Evolutionary conservation across 805 yeast species (phyloP).

Genomic region (Cyberlindnera samutprakarnensis): DNA sequence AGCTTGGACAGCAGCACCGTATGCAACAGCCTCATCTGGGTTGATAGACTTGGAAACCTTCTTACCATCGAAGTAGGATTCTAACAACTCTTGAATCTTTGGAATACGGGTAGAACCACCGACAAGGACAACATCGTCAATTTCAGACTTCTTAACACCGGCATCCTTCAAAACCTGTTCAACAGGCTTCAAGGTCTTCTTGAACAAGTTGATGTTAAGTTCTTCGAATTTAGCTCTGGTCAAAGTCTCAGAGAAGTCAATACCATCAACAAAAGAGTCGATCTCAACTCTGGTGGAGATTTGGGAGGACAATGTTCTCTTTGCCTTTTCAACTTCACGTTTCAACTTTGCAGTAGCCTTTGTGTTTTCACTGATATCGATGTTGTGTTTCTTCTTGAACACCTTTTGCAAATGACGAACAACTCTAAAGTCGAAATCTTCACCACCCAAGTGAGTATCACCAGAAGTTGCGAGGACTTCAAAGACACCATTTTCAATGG

Average conservation of each 20-base stretch:
- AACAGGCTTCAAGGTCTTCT: constrained; percentile 92
- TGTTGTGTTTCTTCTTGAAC: constrained; percentile 87
- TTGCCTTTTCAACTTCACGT: constrained; percentile 98
- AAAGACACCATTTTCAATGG: constrained; percentile 87
- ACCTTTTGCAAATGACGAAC: constrained; percentile 80
- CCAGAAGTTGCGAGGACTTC: constrained; percentile 93
- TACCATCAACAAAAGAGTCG: constrained; percentile 90
- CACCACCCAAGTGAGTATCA: constrained; percentile 97
- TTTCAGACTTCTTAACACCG: constrained; percentile 76
- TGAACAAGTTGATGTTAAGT: constrained; percentile 85
- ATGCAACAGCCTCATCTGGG: constrained; percentile 99
- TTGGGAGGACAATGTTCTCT: constrained; percentile 91
- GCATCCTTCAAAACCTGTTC: constrained; percentile 94
- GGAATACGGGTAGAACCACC: constrained; percentile 99
- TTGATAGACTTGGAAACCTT: constrained; percentile 95
- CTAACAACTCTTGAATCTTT: constrained; percentile 90
- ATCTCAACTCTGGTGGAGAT: constrained; percentile 95
- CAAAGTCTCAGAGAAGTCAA: constrained; percentile 90
- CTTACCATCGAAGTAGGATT: constrained; percentile 87
- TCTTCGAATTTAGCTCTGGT: constrained; percentile 98
- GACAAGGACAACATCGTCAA: constrained; percentile 92
- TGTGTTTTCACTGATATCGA: constrained; percentile 73
- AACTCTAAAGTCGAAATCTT: constrained; percentile 87
- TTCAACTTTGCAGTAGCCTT: constrained; percentile 89
- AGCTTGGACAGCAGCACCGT: constrained; percentile 99